These are phyloP conservation scores for Xerophyta viscosa DNA, from an alignment of 106 monocot species.

Conservation along the genomic window DNA sequence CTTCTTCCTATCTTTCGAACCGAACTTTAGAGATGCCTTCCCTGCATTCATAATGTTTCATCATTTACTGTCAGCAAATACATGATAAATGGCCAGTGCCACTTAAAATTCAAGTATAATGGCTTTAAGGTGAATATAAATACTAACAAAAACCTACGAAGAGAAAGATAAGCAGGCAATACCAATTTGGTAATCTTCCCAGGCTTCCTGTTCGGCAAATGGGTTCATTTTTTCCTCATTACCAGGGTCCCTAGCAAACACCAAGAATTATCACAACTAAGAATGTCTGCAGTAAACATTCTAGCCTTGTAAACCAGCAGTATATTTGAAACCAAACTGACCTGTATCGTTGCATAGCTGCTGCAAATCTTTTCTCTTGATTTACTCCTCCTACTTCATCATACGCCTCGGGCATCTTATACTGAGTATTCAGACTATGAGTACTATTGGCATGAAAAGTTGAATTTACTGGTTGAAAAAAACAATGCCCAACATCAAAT, in stretches of 20 bases:
- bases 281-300: no score
- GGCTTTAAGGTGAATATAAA: neutral
- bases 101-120: no score
- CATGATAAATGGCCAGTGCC: no score
- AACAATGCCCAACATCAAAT: no score
- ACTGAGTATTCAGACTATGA: constrained; percentile 33
- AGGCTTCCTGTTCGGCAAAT: constrained; percentile 97
- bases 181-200: constrained; percentile 99
- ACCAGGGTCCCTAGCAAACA: constrained; percentile 44
- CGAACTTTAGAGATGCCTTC: constrained; percentile 72
- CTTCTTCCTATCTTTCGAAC: constrained; percentile 78
- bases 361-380: constrained; percentile 96
- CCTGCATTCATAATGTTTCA: constrained; percentile 27
- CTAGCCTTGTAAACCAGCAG: no score
- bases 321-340: neutral
- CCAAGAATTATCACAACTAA: no score
- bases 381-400: constrained; percentile 83
- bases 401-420: constrained; percentile 96
- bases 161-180: constrained; percentile 1
- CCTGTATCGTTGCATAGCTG: constrained; percentile 82
- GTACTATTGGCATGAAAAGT: neutral
- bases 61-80: neutral
- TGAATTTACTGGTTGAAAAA: no score
- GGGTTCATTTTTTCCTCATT: constrained; percentile 95
- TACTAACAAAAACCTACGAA: neutral